These are phyloP conservation scores for Ophiosphaerella narmari DNA, from an alignment of 2,329 filamentous ascomycete genomes.

Conservation along the genomic window DNA sequence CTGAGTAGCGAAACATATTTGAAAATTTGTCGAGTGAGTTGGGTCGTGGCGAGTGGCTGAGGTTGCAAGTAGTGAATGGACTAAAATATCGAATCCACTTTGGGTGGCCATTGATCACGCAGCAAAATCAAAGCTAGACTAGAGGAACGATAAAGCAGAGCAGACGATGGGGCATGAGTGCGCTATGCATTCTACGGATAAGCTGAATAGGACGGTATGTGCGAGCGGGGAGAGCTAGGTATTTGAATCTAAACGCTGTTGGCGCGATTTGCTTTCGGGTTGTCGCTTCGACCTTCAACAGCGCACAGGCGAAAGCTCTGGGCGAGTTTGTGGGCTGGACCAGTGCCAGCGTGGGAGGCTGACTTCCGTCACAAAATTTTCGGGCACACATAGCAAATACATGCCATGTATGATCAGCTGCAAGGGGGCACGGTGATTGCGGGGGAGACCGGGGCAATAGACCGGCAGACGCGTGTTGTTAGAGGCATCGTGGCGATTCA, in stretches of 20 bases:
- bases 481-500: conserved; percentile 25
- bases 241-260: conserved; percentile 44
- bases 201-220: conserved; percentile 24
- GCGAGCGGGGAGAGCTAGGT: conserved; percentile 36
- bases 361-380: conserved; percentile 30
- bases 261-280: conserved; percentile 32
- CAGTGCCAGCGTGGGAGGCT: conserved; percentile 36
- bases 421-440: conserved; percentile 46
- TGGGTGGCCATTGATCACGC: conserved; percentile 31
- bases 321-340: conserved; percentile 17
- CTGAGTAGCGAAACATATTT: conserved; percentile 41
- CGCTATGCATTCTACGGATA: conserved; percentile 36
- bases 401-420: conserved; percentile 47
- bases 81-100: conserved; percentile 22
- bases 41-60: conserved; percentile 17
- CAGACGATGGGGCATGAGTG: conserved; percentile 20
- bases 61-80: conserved; percentile 8
- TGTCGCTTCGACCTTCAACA: conserved; percentile 28
- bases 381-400: conserved; percentile 38
- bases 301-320: conserved; percentile 38
- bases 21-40: conserved; percentile 12
- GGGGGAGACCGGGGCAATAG: conserved; percentile 40
- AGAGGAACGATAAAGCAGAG: conserved; percentile 21
- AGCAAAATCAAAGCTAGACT: conserved; percentile 20
- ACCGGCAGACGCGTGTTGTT: conserved; percentile 11